A percentile compares a stretch with the other conserved stretches of the same genome.
Conservation (phyloP, 2,329 filamentous ascomycete genomes). For the Ustulina deusta region DNA sequence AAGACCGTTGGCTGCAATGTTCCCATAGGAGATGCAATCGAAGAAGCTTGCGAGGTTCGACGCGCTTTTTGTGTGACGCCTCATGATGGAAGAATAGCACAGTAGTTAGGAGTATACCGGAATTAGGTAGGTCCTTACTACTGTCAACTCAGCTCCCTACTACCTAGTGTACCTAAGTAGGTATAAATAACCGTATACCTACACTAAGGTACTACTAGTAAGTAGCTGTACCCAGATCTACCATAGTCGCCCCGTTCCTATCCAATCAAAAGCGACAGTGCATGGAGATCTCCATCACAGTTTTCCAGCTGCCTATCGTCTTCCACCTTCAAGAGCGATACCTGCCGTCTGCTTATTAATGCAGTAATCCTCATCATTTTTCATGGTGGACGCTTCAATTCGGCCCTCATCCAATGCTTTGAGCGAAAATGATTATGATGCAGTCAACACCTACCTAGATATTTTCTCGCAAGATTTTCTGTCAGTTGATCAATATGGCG, state of each 20-base stretch:
- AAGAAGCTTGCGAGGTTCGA: neutral
- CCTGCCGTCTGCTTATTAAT: conserved; percentile 28
- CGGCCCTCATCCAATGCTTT: neutral
- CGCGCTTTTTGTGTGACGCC: neutral
- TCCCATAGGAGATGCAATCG: neutral
- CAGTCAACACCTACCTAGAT: neutral
- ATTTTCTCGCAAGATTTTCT: neutral
- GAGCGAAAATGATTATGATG: neutral
- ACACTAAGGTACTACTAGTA: no score
- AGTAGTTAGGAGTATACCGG: no score
- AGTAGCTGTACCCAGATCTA: neutral
- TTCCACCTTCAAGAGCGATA: neutral
- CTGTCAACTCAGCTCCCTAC: no score
- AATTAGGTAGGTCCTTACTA: no score
- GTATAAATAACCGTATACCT: no score
- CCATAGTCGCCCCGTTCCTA: conserved; percentile 2
- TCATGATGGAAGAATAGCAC: no score
- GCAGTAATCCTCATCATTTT: neutral
- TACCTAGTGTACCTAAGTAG: no score
- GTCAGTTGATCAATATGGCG: neutral
- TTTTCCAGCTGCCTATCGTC: no score
- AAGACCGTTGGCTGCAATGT: neutral
- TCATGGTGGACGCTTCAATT: neutral
- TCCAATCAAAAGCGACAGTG: conserved; percentile 22
- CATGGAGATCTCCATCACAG: conserved; percentile 2